Conservation (phyloP, 2,329 filamentous ascomycete species). For the Xylariaceae sp. region DNA sequence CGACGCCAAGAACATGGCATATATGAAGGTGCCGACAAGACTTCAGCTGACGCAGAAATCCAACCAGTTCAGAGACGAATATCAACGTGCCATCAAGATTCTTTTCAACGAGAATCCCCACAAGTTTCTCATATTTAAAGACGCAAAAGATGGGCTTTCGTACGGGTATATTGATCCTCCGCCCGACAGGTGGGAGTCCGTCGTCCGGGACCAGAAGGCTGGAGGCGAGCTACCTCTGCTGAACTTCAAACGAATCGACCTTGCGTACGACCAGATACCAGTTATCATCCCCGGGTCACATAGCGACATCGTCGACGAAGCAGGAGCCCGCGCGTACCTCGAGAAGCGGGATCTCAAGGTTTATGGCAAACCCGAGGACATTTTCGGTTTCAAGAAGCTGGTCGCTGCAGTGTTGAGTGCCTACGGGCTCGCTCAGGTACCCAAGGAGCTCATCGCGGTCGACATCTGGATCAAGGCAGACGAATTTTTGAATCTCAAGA, state of each 20-base stretch:
- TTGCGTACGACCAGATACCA: constrained; percentile 4
- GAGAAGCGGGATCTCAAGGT: constrained; percentile 5
- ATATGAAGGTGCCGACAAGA: constrained; percentile 27
- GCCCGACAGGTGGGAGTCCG: constrained; percentile 5
- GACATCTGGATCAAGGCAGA: constrained; percentile 27
- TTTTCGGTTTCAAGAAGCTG: constrained; percentile 8
- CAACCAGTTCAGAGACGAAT: constrained; percentile 28
- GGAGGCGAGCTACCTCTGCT: neutral
- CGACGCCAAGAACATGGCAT: constrained; percentile 13
- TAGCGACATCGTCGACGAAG: neutral
- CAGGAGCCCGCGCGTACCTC: neutral
- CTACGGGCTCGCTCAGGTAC: neutral
- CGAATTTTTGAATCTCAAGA: constrained; percentile 11
- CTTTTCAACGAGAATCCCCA: constrained; percentile 9
- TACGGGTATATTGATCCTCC: constrained; percentile 22
- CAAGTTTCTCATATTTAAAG: constrained; percentile 3
- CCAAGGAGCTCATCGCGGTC: constrained; percentile 9
- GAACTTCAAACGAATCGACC: neutral
- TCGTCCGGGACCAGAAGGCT: neutral
- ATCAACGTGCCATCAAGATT: constrained; percentile 20
- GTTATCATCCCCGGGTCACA: constrained; percentile 17
- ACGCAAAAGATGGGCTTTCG: neutral
- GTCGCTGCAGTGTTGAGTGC: neutral
- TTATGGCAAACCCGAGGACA: neutral
- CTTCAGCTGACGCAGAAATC: constrained; percentile 7